A percentile compares a stretch with the other conserved stretches of the same genome.
Conservation (phyloP, 2,329 filamentous ascomycete species). For the Plectosphaerella plurivora region DNA sequence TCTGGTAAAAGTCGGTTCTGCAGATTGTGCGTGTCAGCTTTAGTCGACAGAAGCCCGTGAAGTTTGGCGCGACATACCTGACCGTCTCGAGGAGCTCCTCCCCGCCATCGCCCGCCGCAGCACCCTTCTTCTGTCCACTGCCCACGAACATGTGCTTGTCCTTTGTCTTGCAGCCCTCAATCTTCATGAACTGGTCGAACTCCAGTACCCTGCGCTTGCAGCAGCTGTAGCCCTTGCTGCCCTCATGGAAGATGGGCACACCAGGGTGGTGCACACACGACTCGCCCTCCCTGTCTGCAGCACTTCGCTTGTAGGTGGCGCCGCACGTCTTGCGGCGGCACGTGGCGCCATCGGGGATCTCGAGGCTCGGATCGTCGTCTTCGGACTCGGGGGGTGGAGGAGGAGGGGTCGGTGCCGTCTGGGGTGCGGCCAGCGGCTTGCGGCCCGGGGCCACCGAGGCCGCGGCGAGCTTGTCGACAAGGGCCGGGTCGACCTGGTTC, state of each 20-base stretch:
- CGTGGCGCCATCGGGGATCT: slow-evolving; percentile 67
- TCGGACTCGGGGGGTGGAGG: slow-evolving; percentile 73
- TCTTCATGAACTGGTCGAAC: slow-evolving; percentile 97
- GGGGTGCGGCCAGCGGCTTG: slow-evolving; percentile 31
- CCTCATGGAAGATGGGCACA: slow-evolving; percentile 91
- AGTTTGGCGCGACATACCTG: slow-evolving; percentile 45
- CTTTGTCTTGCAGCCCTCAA: slow-evolving; percentile 85
- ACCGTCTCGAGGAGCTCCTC: slow-evolving; percentile 79
- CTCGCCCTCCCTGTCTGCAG: slow-evolving; percentile 59
- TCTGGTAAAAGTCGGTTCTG: slow-evolving; percentile 93
- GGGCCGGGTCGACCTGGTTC: slow-evolving; percentile 34
- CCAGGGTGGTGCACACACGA: slow-evolving; percentile 87
- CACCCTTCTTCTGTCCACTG: slow-evolving; percentile 62
- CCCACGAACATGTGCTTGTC: slow-evolving; percentile 80
- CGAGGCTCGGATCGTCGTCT: slow-evolving; percentile 73
- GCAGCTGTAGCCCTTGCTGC: slow-evolving; percentile 95
- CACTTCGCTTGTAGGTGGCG: slow-evolving; percentile 56
- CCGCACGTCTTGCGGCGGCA: slow-evolving; percentile 79
- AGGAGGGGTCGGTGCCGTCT: slow-evolving; percentile 45
- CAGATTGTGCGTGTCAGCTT: slow-evolving; percentile 1
- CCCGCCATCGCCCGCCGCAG: slow-evolving; percentile 32
- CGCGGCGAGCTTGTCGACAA: slow-evolving; percentile 35
- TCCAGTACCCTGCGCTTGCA: slow-evolving; percentile 94
- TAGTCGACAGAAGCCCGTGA: not conserved
- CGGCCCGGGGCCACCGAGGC: slow-evolving; percentile 35